Percentiles rank a stretch among this genome's conserved stretches.
phyloP scores from a whole-genome alignment of 768 basidiomycete species.

The Hericium alpestre region DNA sequence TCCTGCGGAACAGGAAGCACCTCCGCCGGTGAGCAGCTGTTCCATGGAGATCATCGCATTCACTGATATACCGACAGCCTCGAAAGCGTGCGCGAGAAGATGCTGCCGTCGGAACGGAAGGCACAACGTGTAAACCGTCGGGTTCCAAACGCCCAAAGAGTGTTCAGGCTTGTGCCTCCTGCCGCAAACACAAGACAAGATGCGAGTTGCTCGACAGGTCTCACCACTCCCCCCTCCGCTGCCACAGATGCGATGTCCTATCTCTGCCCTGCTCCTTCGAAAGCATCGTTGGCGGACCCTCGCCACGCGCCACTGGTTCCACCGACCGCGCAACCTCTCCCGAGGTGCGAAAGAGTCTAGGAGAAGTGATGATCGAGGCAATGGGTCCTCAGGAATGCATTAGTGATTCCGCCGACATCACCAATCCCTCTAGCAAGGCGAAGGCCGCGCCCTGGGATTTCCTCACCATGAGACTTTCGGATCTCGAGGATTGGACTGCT shows the following conservation, averaged over 20 bases:
- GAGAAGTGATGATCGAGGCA: background rate
- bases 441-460: constrained; percentile 27
- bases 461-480: constrained; percentile 18
- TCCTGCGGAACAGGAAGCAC: too few relatives aligned
- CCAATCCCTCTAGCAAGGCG: constrained; percentile 7
- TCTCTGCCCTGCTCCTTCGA: constrained; percentile 37
- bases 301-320: background rate
- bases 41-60: too few relatives aligned
- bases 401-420: constrained; percentile 4
- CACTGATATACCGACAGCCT: too few relatives aligned
- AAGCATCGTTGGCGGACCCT: constrained; percentile 14
- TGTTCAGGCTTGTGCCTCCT: constrained; percentile 30
- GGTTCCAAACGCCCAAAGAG: constrained; percentile 9
- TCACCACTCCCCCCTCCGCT: constrained; percentile 22
- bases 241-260: constrained; percentile 42
- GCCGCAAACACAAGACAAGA: constrained; percentile 38
- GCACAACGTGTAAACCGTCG: background rate
- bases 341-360: background rate
- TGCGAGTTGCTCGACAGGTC: constrained; percentile 37
- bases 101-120: background rate
- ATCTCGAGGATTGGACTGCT: constrained; percentile 32
- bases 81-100: too few relatives aligned
- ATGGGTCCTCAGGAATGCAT: background rate
- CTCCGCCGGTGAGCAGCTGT: too few relatives aligned
- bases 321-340: background rate